Percentiles rank a stretch among this genome's conserved stretches.
Conservation (phyloP, 1,284 basidiomycete genomes). For the Puccinia horiana region DNA sequence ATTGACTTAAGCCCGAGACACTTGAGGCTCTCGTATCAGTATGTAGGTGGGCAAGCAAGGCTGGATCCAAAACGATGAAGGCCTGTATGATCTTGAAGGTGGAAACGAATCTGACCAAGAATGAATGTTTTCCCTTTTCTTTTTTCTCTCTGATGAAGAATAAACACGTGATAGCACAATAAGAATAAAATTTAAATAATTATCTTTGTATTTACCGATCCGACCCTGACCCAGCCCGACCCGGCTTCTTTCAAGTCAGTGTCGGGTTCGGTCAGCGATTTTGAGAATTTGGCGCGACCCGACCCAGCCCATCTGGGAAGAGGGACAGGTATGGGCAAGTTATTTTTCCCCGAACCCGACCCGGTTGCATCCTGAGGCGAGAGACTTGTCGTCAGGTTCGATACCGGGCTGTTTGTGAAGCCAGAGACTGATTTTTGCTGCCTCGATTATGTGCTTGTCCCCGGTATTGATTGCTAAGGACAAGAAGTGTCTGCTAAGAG, state of each 20-base stretch:
- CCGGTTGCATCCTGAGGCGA: not conserved
- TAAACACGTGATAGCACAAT: too few relatives aligned
- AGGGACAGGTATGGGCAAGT: not conserved
- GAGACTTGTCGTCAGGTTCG: too few relatives aligned
- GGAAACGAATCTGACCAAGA: too few relatives aligned
- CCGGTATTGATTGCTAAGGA: too few relatives aligned
- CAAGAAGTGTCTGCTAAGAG: too few relatives aligned
- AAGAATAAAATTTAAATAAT: too few relatives aligned
- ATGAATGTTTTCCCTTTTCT: not conserved
- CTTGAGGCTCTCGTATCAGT: not conserved
- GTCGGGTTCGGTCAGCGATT: not conserved
- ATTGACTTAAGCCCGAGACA: not conserved
- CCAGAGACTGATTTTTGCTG: too few relatives aligned
- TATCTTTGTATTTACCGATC: too few relatives aligned
- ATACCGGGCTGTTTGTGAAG: too few relatives aligned
- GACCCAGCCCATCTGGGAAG: not conserved
- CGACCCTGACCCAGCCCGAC: conserved; percentile 12
- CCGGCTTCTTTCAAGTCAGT: not conserved
- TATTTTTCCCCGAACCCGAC: not conserved
- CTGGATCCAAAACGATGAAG: not conserved
- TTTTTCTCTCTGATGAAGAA: too few relatives aligned
- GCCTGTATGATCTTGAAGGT: not conserved
- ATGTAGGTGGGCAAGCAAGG: not conserved
- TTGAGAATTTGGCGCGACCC: not conserved
- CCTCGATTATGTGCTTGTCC: too few relatives aligned